A percentile compares a stretch with the other conserved stretches of the same genome.
Conservation (phyloP, 192 early-diverging fungal genomes). For the Linnemannia hyalina region DNA sequence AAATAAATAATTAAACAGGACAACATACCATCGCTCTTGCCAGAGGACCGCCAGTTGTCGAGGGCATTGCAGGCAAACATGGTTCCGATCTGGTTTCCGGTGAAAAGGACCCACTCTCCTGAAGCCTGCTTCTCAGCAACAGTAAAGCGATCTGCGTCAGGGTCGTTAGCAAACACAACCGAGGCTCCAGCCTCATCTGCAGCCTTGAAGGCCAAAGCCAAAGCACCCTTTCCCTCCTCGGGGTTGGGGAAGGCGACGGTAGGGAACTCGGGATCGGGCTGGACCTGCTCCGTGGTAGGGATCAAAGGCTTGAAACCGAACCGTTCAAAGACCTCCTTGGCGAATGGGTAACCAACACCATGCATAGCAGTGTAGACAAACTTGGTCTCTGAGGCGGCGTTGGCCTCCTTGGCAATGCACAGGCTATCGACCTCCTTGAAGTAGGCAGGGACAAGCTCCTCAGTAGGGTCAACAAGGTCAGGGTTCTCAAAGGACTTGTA, state of each 20-base stretch:
- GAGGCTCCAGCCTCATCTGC: slow-evolving; percentile 67
- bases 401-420: slow-evolving; percentile 60
- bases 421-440: slow-evolving; percentile 69
- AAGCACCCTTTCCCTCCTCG: slow-evolving; percentile 88
- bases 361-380: slow-evolving; percentile 97
- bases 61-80: slow-evolving; percentile 80
- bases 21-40: slow-evolving; percentile 57
- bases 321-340: slow-evolving; percentile 71
- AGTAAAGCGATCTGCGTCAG: slow-evolving; percentile 93
- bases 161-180: slow-evolving; percentile 93
- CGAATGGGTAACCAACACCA: slow-evolving; percentile 89
- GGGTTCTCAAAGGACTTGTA: slow-evolving; percentile 68
- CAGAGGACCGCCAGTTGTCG: slow-evolving; percentile 63
- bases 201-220: slow-evolving; percentile 75
- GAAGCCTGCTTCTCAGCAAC: slow-evolving; percentile 83
- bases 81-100: slow-evolving; percentile 91
- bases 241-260: slow-evolving; percentile 90
- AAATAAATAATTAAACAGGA: not conserved
- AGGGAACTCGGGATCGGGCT: slow-evolving; percentile 92
- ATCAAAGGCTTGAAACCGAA: slow-evolving; percentile 81
- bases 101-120: slow-evolving; percentile 85
- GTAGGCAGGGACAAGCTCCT: slow-evolving; percentile 78
- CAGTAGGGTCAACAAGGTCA: slow-evolving; percentile 69
- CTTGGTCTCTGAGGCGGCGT: slow-evolving; percentile 62
- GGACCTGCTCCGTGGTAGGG: slow-evolving; percentile 73